These are phyloP conservation scores for Hypoxylon sp. DNA, from an alignment of 2,329 filamentous ascomycete genomes.

Conservation along the genomic window DNA sequence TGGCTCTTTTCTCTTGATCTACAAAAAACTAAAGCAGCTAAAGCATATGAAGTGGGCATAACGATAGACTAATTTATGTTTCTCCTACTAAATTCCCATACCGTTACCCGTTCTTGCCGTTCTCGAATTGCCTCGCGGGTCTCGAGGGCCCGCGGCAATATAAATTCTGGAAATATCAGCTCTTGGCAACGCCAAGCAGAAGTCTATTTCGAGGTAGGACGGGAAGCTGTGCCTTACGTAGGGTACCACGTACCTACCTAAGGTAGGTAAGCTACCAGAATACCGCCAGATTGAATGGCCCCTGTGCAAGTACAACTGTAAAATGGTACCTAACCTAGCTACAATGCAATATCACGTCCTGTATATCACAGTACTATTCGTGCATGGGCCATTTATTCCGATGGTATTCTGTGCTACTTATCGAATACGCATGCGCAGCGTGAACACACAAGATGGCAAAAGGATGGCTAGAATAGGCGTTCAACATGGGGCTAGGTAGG, in stretches of 20 bases:
- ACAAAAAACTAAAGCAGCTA: conserved; percentile 16
- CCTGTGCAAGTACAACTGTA: too few relatives aligned
- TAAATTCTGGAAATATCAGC: background rate
- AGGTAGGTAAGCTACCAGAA: too few relatives aligned
- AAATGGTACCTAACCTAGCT: too few relatives aligned
- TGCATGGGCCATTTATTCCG: too few relatives aligned
- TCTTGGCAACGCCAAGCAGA: background rate
- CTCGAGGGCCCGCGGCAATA: background rate
- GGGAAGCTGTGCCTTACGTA: background rate
- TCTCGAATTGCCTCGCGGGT: background rate
- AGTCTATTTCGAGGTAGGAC: conserved; percentile 2
- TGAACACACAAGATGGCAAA: conserved; percentile 7
- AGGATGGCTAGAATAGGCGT: conserved; percentile 4
- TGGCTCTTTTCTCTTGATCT: conserved; percentile 29
- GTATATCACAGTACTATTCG: too few relatives aligned
- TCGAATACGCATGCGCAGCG: background rate
- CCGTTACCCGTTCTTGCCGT: background rate
- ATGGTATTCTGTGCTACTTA: too few relatives aligned
- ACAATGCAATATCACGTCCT: too few relatives aligned
- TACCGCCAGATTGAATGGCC: too few relatives aligned
- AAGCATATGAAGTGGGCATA: conserved; percentile 8
- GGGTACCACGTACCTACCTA: too few relatives aligned
- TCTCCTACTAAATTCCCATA: background rate
- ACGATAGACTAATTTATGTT: background rate
- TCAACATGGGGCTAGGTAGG: conserved; percentile 18